These are phyloP conservation scores for Xylariaceae sp. DNA, from an alignment of 2,329 filamentous ascomycete genomes.

Conservation along the genomic window DNA sequence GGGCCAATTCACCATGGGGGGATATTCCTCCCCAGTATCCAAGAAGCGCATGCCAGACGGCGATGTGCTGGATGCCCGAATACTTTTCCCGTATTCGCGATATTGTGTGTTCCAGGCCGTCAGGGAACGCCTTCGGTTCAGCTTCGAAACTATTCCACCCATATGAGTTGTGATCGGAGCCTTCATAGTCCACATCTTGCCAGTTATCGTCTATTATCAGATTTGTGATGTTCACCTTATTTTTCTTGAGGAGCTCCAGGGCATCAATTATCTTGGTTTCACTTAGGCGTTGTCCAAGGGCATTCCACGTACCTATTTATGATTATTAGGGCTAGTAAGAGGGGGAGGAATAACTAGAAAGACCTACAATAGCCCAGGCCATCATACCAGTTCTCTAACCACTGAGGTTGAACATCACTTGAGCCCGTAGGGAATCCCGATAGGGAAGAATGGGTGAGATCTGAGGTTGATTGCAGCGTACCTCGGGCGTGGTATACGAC, in stretches of 20 bases:
- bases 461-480: constrained; percentile 42
- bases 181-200: constrained; percentile 66
- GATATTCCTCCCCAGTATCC: constrained; percentile 91
- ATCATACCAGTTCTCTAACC: constrained; percentile 88
- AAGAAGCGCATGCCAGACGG: constrained; percentile 88
- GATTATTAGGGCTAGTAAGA: constrained; percentile 4
- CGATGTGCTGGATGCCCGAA: constrained; percentile 73
- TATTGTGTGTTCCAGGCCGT: constrained; percentile 70
- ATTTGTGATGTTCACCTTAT: constrained; percentile 73
- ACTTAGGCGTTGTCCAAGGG: constrained; percentile 75
- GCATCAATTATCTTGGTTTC: constrained; percentile 76
- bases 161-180: constrained; percentile 50
- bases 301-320: constrained; percentile 78
- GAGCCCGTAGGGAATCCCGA: constrained; percentile 44
- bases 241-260: constrained; percentile 64
- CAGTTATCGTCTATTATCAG: constrained; percentile 97
- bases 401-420: constrained; percentile 54
- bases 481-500: constrained; percentile 85
- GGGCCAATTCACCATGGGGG: constrained; percentile 67
- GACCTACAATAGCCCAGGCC: constrained; percentile 76
- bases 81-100: constrained; percentile 64
- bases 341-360: background rate
- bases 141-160: constrained; percentile 86
- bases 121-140: constrained; percentile 71
- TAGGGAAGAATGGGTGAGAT: constrained; percentile 38